Evolutionary conservation across 1,139 yeast genomes (phyloP).

Genomic region (Diutina neorugosa): DNA sequence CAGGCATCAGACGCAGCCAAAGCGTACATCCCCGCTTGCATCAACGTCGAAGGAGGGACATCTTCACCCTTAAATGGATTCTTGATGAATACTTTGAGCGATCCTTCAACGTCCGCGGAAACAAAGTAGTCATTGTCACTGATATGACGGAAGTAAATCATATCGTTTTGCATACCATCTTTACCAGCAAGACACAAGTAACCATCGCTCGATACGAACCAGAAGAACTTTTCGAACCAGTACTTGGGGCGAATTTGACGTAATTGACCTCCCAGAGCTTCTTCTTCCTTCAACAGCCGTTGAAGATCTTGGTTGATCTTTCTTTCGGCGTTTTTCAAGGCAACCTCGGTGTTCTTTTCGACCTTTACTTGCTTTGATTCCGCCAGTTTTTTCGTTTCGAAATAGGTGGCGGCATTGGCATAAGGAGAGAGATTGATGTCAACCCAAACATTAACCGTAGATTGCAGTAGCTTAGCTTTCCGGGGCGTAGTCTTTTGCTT

Average conservation of each 20-base stretch:
- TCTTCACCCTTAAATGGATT: conserved; percentile 53
- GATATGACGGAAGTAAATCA: conserved; percentile 70
- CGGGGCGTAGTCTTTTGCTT: conserved; percentile 8
- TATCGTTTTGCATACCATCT: conserved; percentile 74
- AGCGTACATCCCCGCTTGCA: conserved; percentile 83
- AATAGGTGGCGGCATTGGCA: conserved; percentile 85
- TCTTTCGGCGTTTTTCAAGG: conserved; percentile 74
- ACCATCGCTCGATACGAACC: conserved; percentile 89
- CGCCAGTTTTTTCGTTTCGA: conserved; percentile 67
- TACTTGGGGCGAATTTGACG: conserved; percentile 46
- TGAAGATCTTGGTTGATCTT: conserved; percentile 57
- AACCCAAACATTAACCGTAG: conserved; percentile 36
- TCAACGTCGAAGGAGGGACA: conserved; percentile 73
- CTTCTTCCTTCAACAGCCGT: conserved; percentile 2
- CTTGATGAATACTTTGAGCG: conserved; percentile 67
- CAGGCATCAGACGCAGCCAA: conserved; percentile 81
- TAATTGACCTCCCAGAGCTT: not conserved
- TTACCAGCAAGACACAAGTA: conserved; percentile 80
- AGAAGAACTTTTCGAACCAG: conserved; percentile 89
- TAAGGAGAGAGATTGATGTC: conserved; percentile 66
- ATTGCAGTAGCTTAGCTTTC: conserved; percentile 17
- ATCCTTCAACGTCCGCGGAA: conserved; percentile 62
- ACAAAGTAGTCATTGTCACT: conserved; percentile 63
- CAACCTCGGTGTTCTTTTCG: conserved; percentile 63
- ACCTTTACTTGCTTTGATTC: conserved; percentile 73